phyloP scores from a whole-genome alignment of 2,329 filamentous ascomycete genomes.

The Ophiostoma pallidulum region DNA sequence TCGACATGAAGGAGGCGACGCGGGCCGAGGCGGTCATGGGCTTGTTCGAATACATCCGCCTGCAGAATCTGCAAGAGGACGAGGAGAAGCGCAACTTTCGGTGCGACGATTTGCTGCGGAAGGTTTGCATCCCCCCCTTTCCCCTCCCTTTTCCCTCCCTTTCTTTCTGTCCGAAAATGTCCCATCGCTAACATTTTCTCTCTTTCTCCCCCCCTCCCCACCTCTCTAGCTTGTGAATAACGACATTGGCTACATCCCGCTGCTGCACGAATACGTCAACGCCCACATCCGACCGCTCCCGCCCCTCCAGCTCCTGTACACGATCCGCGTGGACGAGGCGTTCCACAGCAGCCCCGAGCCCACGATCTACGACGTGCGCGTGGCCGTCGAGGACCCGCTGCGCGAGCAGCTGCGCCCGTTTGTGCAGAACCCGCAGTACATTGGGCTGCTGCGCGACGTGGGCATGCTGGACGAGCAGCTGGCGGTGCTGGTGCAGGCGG shows the following conservation, averaged over 20 bases:
- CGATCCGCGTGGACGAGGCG: constrained; percentile 80
- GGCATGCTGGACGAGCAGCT: constrained; percentile 74
- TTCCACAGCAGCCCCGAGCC: constrained; percentile 63
- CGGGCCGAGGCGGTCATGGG: constrained; percentile 82
- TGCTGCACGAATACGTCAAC: constrained; percentile 70
- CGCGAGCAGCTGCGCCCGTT: constrained; percentile 56
- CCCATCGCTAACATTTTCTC: not conserved
- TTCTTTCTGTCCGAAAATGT: not conserved
- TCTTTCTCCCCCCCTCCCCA: not conserved
- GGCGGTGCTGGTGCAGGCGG: constrained; percentile 70
- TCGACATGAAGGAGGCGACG: constrained; percentile 81
- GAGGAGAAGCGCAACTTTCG: constrained; percentile 90
- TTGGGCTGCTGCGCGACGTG: constrained; percentile 66
- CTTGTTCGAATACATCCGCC: constrained; percentile 89
- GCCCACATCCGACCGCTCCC: constrained; percentile 70
- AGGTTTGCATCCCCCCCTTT: constrained; percentile 57
- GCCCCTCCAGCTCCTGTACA: constrained; percentile 79
- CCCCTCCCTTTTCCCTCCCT: too few relatives aligned
- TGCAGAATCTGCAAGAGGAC: constrained; percentile 80
- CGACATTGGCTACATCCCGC: constrained; percentile 75
- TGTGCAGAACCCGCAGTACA: constrained; percentile 60
- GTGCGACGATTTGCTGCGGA: constrained; percentile 73
- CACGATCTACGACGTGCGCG: constrained; percentile 83
- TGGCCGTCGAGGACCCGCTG: constrained; percentile 75
- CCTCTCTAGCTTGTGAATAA: constrained; percentile 57